Base-by-base conservation (phyloP, 2,329 filamentous ascomycete genomes). In the Pezicula carpinea region DNA sequence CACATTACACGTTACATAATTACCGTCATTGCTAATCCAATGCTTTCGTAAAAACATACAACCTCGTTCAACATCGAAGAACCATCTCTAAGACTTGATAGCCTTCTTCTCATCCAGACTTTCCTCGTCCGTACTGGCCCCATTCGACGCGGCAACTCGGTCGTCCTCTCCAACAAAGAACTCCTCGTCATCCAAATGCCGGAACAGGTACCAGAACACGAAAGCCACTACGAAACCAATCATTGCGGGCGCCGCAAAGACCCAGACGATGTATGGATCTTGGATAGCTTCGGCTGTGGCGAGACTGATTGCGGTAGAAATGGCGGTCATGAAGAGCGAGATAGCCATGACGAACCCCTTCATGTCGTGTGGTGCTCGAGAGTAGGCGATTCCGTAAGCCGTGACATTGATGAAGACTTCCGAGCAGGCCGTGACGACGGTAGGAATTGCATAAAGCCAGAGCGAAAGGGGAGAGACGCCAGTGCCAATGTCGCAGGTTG, bases 351-450 rank as follows among this genome's bases (percentile, higher is more conserved):
- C 83, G 22, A 90, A 75, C 1, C 82, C 86, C 55, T 85, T 83
- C 87, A 91, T 90, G 69, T 87, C 88, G 58, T 77, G 80, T 29
- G 86, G 87, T 0, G 85, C 85, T 68, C 89, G 88, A 63, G 82
- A 84, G 69, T 83, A 90, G 36, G 87, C 86, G 53, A 88, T 89
- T 63, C 89, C 86, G 53, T 86, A 79, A 3, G 82, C 82, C 2
- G 78, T 80, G 43, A 81, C 71, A 11, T 71, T 76, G 2, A 75
- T 72, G 55, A 80, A 76, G 55, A 80, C 79, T 61, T 81, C 77
- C 1, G 75, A 77, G 52, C 79, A 70, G 49, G 72, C 77, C 39
- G 76, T 70, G 5, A 82, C 66, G 3, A 76, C 65, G 22, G 63
- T 60, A 14, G 62, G 54, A 17, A 78, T 65, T 21, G 66, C 71